phyloP scores from a whole-genome alignment of 75 land plant species.

The Chamaecyparis obtusa region DNA sequence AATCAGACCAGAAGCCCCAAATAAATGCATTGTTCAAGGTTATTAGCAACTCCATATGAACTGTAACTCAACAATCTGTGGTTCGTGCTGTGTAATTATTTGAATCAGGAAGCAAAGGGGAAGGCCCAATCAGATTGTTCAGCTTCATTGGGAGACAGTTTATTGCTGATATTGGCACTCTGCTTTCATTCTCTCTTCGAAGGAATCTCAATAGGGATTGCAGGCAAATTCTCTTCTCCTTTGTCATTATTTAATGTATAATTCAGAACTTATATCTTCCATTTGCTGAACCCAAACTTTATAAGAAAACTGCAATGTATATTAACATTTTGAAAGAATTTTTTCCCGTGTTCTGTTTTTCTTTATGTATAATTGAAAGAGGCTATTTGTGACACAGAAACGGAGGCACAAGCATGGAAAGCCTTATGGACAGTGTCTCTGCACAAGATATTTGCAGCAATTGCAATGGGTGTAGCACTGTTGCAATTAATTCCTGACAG shows the following conservation, averaged over 20 bases:
- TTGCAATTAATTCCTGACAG: slow-evolving; percentile 69
- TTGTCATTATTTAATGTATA: too few relatives aligned
- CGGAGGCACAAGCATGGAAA: slow-evolving; percentile 70
- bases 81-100: too few relatives aligned
- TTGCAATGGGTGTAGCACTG: slow-evolving; percentile 94
- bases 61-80: too few relatives aligned
- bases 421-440: slow-evolving; percentile 73
- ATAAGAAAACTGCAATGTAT: too few relatives aligned
- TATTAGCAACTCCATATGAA: too few relatives aligned
- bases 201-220: slow-evolving; percentile 80
- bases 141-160: slow-evolving; percentile 51
- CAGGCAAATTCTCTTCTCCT: slow-evolving; percentile 43
- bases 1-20: too few relatives aligned
- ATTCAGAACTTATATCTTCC: too few relatives aligned
- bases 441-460: slow-evolving; percentile 88
- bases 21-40: too few relatives aligned
- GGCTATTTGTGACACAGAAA: slow-evolving; percentile 29
- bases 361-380: too few relatives aligned
- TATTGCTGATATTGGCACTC: slow-evolving; percentile 70
- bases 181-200: slow-evolving; percentile 94
- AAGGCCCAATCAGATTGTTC: background rate
- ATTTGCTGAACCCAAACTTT: too few relatives aligned
- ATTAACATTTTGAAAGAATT: too few relatives aligned
- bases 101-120: too few relatives aligned
- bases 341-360: background rate